Percentiles rank a stretch among this genome's conserved stretches.
phyloP scores from a whole-genome alignment of 2,329 filamentous ascomycete species.

The Hymenoscyphus albidus region DNA sequence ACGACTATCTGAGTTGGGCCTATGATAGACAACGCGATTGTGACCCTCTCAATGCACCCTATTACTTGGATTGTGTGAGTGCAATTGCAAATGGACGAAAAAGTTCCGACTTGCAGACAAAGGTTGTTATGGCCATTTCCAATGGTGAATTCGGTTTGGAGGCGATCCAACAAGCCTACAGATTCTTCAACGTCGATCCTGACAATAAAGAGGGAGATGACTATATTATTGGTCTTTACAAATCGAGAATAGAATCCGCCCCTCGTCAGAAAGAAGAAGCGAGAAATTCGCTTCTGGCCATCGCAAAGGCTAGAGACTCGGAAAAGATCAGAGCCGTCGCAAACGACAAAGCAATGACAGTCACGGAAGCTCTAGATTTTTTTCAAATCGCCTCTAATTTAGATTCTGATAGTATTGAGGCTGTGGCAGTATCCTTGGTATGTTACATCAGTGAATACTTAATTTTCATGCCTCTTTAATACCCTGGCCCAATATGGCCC shows the following conservation, averaged over 20 bases:
- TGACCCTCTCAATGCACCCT: slow-evolving; percentile 51
- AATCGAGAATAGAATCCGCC: slow-evolving; percentile 53
- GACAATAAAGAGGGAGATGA: slow-evolving; percentile 49
- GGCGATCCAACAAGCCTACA: slow-evolving; percentile 56
- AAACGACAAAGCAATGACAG: slow-evolving; percentile 53
- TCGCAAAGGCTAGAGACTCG: slow-evolving; percentile 56
- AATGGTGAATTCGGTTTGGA: slow-evolving; percentile 53
- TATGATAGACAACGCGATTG: slow-evolving; percentile 56
- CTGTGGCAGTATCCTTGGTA: slow-evolving; percentile 33
- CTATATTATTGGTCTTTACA: slow-evolving; percentile 58
- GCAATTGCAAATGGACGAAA: slow-evolving; percentile 48
- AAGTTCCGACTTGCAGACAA: slow-evolving; percentile 53
- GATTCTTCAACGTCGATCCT: slow-evolving; percentile 51
- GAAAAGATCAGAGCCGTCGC: slow-evolving; percentile 54
- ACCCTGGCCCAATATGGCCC: too few species aligned
- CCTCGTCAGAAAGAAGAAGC: slow-evolving; percentile 51
- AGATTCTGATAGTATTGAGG: slow-evolving; percentile 33
- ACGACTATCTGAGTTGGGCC: slow-evolving; percentile 57
- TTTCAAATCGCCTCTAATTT: slow-evolving; percentile 43
- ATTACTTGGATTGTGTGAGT: slow-evolving; percentile 64
- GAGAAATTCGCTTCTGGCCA: slow-evolving; percentile 53
- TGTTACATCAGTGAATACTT: slow-evolving; percentile 10
- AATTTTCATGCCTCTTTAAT: neutral
- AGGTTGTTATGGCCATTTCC: slow-evolving; percentile 55
- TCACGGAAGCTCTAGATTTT: slow-evolving; percentile 60